Percentiles rank a stretch among this genome's conserved stretches.
Conservation (phyloP, 768 basidiomycete species). For the Boletus vermiculosoides region DNA sequence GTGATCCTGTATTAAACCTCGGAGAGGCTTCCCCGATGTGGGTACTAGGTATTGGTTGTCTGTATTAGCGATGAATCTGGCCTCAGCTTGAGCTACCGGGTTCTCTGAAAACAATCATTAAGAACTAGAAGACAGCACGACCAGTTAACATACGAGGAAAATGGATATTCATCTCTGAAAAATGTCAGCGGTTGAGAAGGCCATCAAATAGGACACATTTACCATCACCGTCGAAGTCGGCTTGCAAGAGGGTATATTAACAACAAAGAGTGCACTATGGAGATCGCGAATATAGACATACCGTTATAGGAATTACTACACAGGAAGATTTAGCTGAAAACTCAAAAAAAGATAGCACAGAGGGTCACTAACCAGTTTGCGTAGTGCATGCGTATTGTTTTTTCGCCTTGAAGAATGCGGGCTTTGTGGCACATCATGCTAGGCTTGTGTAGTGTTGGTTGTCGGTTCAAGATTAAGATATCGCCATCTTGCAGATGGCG, state of each 20-base stretch:
- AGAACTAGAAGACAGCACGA: background rate
- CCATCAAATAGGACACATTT: constrained; percentile 21
- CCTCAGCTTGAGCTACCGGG: constrained; percentile 92
- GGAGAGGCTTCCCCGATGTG: constrained; percentile 95
- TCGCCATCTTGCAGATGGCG: constrained; percentile 94
- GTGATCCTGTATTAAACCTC: constrained; percentile 98
- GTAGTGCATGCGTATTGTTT: constrained; percentile 99
- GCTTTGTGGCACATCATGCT: constrained; percentile 99
- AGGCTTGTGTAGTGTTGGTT: constrained; percentile 97
- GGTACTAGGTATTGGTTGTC: constrained; percentile 99
- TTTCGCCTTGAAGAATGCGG: constrained; percentile 89
- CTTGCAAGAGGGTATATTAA: constrained; percentile 34
- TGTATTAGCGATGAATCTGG: constrained; percentile 91
- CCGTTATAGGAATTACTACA: constrained; percentile 95
- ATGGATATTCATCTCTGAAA: constrained; percentile 97
- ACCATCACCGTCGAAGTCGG: constrained; percentile 95
- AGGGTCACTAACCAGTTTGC: constrained; percentile 82
- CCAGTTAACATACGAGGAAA: constrained; percentile 77
- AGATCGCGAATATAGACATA: constrained; percentile 35
- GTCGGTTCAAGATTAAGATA: constrained; percentile 92
- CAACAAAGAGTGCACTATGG: background rate
- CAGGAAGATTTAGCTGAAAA: constrained; percentile 16
- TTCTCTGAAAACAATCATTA: constrained; percentile 59
- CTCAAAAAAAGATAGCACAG: background rate
- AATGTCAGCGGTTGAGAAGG: constrained; percentile 3